These are phyloP conservation scores for Annulohypoxylon bovei DNA, from an alignment of 495 filamentous ascomycete genomes.

Conservation along the genomic window DNA sequence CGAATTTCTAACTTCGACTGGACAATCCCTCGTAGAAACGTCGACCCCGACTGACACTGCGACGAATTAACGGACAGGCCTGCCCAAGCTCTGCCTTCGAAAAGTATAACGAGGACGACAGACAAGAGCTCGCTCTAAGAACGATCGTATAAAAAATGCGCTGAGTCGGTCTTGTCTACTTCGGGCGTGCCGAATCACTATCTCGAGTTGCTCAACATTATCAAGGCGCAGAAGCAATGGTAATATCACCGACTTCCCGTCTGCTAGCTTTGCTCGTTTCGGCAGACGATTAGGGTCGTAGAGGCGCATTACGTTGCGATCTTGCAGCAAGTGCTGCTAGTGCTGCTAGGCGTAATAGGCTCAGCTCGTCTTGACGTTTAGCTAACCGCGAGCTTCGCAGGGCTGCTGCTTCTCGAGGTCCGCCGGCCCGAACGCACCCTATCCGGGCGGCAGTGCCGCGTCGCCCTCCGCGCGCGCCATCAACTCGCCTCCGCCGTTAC, in stretches of 20 bases:
- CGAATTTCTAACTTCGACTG: background rate
- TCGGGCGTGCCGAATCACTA: slow-evolving; percentile 24
- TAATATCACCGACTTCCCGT: slow-evolving; percentile 8
- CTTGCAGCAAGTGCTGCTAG: slow-evolving; percentile 3
- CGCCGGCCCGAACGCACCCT: slow-evolving; percentile 55
- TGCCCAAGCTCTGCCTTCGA: background rate
- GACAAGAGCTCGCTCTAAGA: background rate
- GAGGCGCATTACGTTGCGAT: background rate
- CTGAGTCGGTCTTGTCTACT: slow-evolving; percentile 19
- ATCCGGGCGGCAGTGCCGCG: slow-evolving; percentile 48
- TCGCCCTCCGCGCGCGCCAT: slow-evolving; percentile 57
- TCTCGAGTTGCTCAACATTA: slow-evolving; percentile 14
- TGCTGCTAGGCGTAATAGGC: background rate
- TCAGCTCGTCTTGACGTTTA: background rate
- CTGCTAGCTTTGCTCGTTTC: background rate
- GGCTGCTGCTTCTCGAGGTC: slow-evolving; percentile 62
- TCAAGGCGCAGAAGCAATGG: slow-evolving; percentile 34
- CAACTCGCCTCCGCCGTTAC: slow-evolving; percentile 47
- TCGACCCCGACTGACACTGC: background rate
- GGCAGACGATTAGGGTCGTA: background rate
- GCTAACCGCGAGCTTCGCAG: slow-evolving; percentile 41
- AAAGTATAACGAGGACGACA: background rate
- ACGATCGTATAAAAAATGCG: slow-evolving; percentile 26
- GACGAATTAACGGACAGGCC: background rate
- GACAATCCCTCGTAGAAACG: slow-evolving; percentile 3